Percentiles rank a stretch among this genome's conserved stretches.
phyloP scores from a whole-genome alignment of 164 flowering plant genomes.

The Protea cynaroides region DNA sequence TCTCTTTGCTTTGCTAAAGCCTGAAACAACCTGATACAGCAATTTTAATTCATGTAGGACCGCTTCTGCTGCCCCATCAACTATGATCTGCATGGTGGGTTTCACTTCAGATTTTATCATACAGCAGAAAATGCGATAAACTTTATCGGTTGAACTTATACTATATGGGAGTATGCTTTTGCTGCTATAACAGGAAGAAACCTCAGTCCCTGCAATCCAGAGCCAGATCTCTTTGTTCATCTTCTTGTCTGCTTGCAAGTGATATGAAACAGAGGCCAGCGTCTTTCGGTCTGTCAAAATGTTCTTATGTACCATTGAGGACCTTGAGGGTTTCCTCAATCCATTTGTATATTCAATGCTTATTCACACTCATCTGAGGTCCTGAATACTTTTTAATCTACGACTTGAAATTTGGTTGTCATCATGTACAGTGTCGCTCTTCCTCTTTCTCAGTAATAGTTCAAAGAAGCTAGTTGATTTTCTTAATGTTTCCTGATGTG shows the following conservation, averaged over 20 bases:
- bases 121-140: neutral
- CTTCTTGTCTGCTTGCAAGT: slow-evolving; percentile 13
- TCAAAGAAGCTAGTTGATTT: too few species aligned
- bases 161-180: too few species aligned
- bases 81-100: slow-evolving; percentile 14
- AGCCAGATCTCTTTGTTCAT: neutral
- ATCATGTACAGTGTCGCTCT: too few species aligned
- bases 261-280: neutral
- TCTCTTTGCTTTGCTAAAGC: slow-evolving; percentile 16
- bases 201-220: too few species aligned
- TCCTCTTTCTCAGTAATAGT: too few species aligned
- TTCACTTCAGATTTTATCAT: neutral
- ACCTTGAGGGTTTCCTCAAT: too few species aligned
- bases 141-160: neutral
- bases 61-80: slow-evolving; percentile 18
- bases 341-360: too few species aligned
- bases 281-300: slow-evolving; percentile 9
- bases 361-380: too few species aligned
- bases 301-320: slow-evolving; percentile 1
- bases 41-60: slow-evolving; percentile 9
- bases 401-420: too few species aligned
- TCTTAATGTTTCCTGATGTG: too few species aligned
- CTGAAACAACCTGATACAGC: slow-evolving; percentile 17
- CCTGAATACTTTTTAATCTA: too few species aligned
- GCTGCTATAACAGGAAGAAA: too few species aligned